Base-by-base conservation (phyloP, 176 grass and related monocot species). In the Cenchrus americanus region DNA sequence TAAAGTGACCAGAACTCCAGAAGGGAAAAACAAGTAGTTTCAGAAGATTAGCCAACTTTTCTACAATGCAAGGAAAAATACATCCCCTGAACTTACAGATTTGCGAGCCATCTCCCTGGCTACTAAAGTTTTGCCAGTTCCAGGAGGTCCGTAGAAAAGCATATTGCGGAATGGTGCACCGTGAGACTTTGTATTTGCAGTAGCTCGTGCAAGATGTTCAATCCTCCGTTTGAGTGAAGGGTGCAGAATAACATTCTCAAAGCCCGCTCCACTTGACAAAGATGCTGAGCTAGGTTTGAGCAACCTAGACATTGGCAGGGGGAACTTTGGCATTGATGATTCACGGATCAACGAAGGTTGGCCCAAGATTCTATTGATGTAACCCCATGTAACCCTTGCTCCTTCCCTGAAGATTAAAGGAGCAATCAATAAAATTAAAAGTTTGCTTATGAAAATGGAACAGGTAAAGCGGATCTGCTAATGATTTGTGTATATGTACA, bases 71-170 rank as follows among this genome's bases (percentile, higher is more conserved):
- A 34, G 42, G 50, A 37, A 72, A 69, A 82, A 18, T 40, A 75
- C 2, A 78, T 30, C 26, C 66, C 82, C 63, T 50, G 57, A 57
- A 83, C 83, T 75, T 92, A 98, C 96, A 80, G 96, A 99, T 85
- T 99, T 94, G 67, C 84, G 87, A 92, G 96, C 96, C 90, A 99
- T 99, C 69, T 96, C 91, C 78, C 86, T 88, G 30, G 96, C 96
- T 55, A 99, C 91, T 83, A 99, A 93, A 46, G 96, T 99, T 83
- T 99, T 96, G 14, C 93, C 96, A 59, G 96, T 99, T 78, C 96
- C 96, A 92, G 96, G 96, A 58, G 91, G 96, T 54, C 96, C 96
- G 82, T 99, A 99, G 87, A 99, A 99, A 63, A 99, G 81, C 93
- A 99, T 99, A 77, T 99, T 96, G 22, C 96, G 87, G 77, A 99